phyloP scores from a whole-genome alignment of 768 basidiomycete species.

The Naganishia vishniacii region DNA sequence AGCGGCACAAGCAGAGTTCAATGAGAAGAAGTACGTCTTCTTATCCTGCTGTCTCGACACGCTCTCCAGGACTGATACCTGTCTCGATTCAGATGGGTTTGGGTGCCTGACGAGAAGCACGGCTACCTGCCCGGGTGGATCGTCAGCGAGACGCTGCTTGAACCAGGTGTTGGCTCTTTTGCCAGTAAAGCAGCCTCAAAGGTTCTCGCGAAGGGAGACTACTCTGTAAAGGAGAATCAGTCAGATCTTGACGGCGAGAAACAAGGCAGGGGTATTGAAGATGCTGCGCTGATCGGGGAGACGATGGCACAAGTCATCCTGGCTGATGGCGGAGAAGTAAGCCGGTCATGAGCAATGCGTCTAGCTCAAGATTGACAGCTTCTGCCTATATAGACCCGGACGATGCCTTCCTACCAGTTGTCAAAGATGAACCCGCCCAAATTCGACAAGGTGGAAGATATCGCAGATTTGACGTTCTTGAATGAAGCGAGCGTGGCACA shows the following conservation, averaged over 20 bases:
- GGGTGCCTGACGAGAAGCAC: conserved; percentile 87
- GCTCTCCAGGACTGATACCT: neutral
- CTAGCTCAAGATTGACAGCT: no score
- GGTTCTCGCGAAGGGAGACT: conserved; percentile 5
- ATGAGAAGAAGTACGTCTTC: conserved; percentile 72
- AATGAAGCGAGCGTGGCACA: conserved; percentile 99
- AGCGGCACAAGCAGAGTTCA: conserved; percentile 89
- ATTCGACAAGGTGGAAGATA: conserved; percentile 95
- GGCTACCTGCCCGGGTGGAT: conserved; percentile 96
- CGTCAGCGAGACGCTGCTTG: conserved; percentile 58
- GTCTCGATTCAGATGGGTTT: conserved; percentile 59
- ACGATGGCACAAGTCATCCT: conserved; percentile 70
- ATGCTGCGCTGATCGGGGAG: conserved; percentile 17
- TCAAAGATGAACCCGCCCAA: conserved; percentile 98
- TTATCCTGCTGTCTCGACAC: neutral
- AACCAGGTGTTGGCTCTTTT: conserved; percentile 43
- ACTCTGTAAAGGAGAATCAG: neutral
- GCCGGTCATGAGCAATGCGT: conserved; percentile 24
- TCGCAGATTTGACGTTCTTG: conserved; percentile 92
- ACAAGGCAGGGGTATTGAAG: conserved; percentile 2
- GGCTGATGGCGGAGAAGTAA: conserved; percentile 75
- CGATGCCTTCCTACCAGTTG: conserved; percentile 69
- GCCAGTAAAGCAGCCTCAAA: neutral
- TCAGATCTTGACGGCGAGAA: neutral
- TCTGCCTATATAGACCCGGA: conserved; percentile 56